Conservation (phyloP, 2,329 filamentous ascomycete genomes). For the Aureobasidium musti region DNA sequence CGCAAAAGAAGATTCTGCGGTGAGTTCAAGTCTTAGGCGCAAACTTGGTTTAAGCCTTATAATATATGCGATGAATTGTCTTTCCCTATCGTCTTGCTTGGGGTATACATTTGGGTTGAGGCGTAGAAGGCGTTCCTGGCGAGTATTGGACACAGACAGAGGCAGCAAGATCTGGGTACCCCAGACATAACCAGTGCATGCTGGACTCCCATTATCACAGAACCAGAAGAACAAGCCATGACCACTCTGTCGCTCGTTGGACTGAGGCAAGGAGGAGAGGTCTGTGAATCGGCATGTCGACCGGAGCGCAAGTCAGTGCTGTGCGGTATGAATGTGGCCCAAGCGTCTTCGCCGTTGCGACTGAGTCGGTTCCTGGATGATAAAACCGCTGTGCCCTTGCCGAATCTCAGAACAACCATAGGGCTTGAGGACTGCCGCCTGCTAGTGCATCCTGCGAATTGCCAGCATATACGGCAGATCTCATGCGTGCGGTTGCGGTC, state of each 20-base stretch:
- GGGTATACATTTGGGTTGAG: background rate
- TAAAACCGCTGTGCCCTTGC: background rate
- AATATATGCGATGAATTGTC: constrained; percentile 12
- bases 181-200: background rate
- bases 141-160: background rate
- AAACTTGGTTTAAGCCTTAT: background rate
- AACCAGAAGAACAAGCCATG: background rate
- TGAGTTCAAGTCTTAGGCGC: background rate
- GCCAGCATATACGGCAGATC: background rate
- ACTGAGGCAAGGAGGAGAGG: background rate
- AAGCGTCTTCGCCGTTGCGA: constrained; percentile 2
- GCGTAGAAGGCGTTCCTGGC: background rate
- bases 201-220: background rate
- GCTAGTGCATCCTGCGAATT: background rate
- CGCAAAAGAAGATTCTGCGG: background rate
- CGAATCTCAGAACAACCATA: background rate
- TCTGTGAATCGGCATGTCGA: background rate
- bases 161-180: background rate
- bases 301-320: no score
- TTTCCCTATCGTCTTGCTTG: constrained; percentile 4
- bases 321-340: background rate
- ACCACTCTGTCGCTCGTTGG: background rate
- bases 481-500: background rate
- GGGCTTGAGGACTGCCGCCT: background rate
- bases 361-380: no score